Evolutionary conservation across 2,329 filamentous ascomycete genomes (phyloP), one percentile per base, ranked within the genome.

Genomic region (Hypoxylon sp.): DNA sequence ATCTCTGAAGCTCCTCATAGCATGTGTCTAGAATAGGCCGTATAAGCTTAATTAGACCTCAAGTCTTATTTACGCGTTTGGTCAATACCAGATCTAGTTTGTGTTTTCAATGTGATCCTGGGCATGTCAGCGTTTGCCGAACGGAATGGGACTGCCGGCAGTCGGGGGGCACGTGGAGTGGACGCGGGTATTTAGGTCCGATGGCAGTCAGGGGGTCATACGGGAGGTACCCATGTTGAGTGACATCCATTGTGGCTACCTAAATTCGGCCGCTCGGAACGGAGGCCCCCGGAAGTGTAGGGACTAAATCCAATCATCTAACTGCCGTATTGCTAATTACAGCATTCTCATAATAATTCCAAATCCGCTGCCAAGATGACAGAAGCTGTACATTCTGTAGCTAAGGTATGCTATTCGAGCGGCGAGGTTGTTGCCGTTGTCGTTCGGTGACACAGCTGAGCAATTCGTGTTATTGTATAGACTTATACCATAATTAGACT

Each of bases 291-390:
- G 69, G 62, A 54, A 49, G 45, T 60, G 56, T 42, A 30, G 64
- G 38, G 54, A 62, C 50, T 24, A 44, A 60, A 68, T 40, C 68
- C 71, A 73, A 73, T 73, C 70, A 72, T 65, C 62, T 48, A 73
- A 73, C 65, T 73, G 71, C 71, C 71, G 71, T 61, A 61, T 67
- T 53, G 40, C 53, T 62, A 58, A 33, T 50, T 62, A 46, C 55
- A 22, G 61, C 40, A 8, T 33, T 64, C 20, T 64, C 32, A 33
- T 59, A 24, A 56, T 20, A 40, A 40, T 40, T 45, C 44, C 33
- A 38, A 58, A 68, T 68, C 30, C 14, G 26, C 45, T 60, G 6
- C 50, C 20, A 53, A 56, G 50, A 32, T 16, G 42, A 52, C n/a
- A 46, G 38, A 32, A 61, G 14, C 16, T 45, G 54, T 56, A 30